phyloP scores from a whole-genome alignment of 345 rosid species.

The Eutrema heterophyllum region DNA sequence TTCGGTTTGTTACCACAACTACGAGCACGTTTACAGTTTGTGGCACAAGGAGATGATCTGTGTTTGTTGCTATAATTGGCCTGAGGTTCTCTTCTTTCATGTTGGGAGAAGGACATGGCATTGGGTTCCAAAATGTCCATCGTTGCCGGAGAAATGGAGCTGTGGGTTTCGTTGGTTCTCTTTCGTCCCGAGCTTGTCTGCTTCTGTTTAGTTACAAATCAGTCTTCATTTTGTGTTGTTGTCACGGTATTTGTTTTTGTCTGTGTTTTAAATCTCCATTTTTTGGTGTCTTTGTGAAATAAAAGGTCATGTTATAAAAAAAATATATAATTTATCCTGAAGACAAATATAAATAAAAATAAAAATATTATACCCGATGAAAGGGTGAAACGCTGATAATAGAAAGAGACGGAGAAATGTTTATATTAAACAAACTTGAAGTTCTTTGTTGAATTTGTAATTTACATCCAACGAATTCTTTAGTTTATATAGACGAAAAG shows the following conservation, averaged over 20 bases:
- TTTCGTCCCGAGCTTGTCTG: slow-evolving; percentile 62
- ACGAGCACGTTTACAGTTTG: slow-evolving; percentile 80
- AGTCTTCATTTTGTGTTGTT: neutral
- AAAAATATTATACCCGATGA: too few species aligned
- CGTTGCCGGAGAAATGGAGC: slow-evolving; percentile 82
- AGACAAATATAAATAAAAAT: too few species aligned
- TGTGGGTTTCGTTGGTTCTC: slow-evolving; percentile 96
- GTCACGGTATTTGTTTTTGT: neutral
- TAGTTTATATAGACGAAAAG: too few species aligned
- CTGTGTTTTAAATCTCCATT: too few species aligned
- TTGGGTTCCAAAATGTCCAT: slow-evolving; percentile 83
- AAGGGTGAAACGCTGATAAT: too few species aligned
- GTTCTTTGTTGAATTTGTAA: too few species aligned
- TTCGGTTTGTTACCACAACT: slow-evolving; percentile 84
- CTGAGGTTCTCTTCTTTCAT: slow-evolving; percentile 79
- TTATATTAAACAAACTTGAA: too few species aligned
- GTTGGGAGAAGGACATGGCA: slow-evolving; percentile 75
- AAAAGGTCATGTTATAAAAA: too few species aligned
- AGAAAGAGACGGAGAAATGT: too few species aligned
- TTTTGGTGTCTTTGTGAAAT: too few species aligned
- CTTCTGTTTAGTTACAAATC: slow-evolving; percentile 37
- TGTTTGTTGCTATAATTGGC: slow-evolving; percentile 92
- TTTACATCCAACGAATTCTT: too few species aligned
- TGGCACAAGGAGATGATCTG: slow-evolving; percentile 85
- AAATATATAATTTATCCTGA: too few species aligned